Evolutionary conservation across 805 yeast species (phyloP), one percentile per base, ranked within the genome.

Genomic region (Ogataea wickerhamii): DNA sequence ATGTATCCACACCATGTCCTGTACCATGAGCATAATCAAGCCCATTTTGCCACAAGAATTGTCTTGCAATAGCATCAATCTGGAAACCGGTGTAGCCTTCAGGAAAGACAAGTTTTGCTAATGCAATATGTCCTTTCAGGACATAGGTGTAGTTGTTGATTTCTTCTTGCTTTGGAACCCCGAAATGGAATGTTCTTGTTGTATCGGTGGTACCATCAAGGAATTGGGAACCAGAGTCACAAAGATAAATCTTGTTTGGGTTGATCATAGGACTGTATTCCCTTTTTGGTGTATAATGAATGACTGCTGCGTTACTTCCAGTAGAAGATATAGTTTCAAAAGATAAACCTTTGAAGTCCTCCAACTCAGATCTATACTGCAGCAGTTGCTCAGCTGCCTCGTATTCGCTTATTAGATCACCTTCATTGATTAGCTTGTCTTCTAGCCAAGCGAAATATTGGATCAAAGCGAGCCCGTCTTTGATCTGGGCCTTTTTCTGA

Each of bases 241-340:
- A 67, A 30, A 78, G 63, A 53, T 76, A 78, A 17, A 76, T 62
- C 34, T 73, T 69, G 26, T 64, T 60, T 5, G 80, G 81, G 47
- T 76, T 72, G 30, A 78, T 76, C 6, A 70, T 58, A 5, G 74
- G 50, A 41, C 73, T 67, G 8, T 58, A 53, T 5, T 64, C 64
- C 35, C 60, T 55, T 10, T 56, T 49, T 4, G 94, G 93, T 28
- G 77, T 64, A 56, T 85, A 85, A 57, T 85, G 94, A 43, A 85
- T 81, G 21, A 84, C 67, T 2, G 93, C 85, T 6, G 87, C 85
- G 56, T 83, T 84, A 10, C 87, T 68, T 1, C 91, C 93, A 1
- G 86, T 70, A 4, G 88, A 76, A 36, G 87, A 77, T 33, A 84
- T 83, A 0, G 93, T 83, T 34, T 76, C 79, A 58, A 84, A 84